Percentiles rank a stretch among this genome's conserved stretches.
phyloP scores from a whole-genome alignment of 345 rosid genomes.

The Salix arbutifolia region DNA sequence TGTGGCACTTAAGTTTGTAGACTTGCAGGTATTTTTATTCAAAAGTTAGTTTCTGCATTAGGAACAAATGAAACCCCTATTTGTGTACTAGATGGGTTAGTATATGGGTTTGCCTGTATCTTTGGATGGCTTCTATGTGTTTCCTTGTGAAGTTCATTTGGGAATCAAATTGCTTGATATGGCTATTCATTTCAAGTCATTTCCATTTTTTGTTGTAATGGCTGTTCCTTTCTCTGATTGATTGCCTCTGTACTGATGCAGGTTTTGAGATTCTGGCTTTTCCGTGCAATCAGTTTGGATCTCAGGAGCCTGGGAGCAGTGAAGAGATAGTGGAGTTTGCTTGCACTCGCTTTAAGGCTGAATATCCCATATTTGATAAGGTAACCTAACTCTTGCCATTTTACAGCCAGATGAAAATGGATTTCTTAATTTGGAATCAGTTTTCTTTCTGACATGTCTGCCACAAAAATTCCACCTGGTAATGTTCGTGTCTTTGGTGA shows the following conservation, averaged over 20 bases:
- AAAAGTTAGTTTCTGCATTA: background rate
- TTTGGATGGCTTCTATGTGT: background rate
- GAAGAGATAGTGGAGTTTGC: conserved; percentile 31
- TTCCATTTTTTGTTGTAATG: background rate
- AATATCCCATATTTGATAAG: conserved; percentile 35
- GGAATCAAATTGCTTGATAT: background rate
- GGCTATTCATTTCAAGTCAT: background rate
- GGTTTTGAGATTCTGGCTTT: conserved; percentile 36
- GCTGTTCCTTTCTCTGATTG: background rate
- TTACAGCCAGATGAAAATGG: background rate
- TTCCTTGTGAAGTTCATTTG: background rate
- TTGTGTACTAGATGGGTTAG: background rate
- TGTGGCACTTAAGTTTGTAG: background rate
- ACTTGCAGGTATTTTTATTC: background rate
- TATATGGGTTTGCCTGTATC: background rate
- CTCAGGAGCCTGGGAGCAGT: conserved; percentile 33
- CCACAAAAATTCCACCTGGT: background rate
- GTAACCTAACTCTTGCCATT: conserved; percentile 3
- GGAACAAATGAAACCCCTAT: background rate
- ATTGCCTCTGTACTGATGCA: background rate
- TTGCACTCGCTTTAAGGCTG: conserved; percentile 37
- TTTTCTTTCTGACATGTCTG: background rate
- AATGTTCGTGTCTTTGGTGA: background rate
- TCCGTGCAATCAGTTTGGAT: conserved; percentile 32
- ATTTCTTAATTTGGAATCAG: background rate